Evolutionary conservation across 2,329 filamentous ascomycete genomes (phyloP).

Genomic region (Lithohypha guttulata): DNA sequence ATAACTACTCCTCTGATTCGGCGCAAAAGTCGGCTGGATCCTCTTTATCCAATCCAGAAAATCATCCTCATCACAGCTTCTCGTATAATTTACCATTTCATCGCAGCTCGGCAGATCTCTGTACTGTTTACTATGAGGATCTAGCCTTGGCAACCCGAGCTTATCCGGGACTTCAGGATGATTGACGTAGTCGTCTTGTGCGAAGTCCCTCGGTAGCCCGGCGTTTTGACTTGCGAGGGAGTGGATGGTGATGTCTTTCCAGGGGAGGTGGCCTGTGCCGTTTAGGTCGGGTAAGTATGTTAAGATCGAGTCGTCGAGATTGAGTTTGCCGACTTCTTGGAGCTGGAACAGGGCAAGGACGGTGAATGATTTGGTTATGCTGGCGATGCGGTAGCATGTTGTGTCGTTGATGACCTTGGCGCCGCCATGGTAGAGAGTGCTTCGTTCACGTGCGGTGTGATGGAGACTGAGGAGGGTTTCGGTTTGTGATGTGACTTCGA

Average conservation of each 20-base stretch:
- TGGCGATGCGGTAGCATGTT: constrained; percentile 22
- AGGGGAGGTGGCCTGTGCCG: constrained; percentile 15
- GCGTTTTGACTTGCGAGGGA: constrained; percentile 22
- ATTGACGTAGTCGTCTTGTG: constrained; percentile 17
- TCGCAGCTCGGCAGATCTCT: constrained; percentile 1
- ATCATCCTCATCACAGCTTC: not conserved
- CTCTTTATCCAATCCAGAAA: not conserved
- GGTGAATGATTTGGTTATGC: constrained; percentile 24
- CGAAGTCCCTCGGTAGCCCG: constrained; percentile 22
- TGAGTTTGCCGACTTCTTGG: constrained; percentile 21
- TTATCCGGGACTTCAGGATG: constrained; percentile 7
- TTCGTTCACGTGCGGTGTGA: constrained; percentile 16
- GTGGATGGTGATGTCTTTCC: constrained; percentile 23
- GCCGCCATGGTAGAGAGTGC: constrained; percentile 15
- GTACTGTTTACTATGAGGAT: not conserved
- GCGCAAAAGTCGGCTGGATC: constrained; percentile 18
- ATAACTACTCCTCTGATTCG: constrained; percentile 23
- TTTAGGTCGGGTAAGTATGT: constrained; percentile 19
- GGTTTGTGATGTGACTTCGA: constrained; percentile 18
- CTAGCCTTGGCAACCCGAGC: constrained; percentile 15
- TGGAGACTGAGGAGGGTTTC: constrained; percentile 14
- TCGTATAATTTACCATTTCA: constrained; percentile 3
- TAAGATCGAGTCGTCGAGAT: constrained; percentile 22
- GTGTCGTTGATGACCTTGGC: constrained; percentile 15
- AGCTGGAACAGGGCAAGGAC: constrained; percentile 23